Evolutionary conservation across 371 early-diverging fungal species (phyloP).

Genomic region (Mucor racemosus): DNA sequence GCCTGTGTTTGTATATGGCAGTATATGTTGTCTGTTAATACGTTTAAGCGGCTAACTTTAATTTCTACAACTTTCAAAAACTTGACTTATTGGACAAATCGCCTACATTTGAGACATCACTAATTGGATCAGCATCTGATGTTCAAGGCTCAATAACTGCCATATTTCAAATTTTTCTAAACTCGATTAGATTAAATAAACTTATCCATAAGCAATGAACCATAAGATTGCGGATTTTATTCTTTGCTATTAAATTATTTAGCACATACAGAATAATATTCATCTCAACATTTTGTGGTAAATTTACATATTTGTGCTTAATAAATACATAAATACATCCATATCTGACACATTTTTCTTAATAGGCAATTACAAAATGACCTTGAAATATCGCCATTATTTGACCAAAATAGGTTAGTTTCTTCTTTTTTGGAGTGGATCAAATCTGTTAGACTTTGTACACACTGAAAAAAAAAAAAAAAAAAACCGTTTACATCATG

Average conservation of each 20-base stretch:
- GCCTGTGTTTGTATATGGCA: too few relatives aligned
- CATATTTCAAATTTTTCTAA: background rate
- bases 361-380: background rate
- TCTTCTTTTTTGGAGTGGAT: background rate
- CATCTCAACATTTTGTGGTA: too few relatives aligned
- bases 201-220: background rate
- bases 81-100: background rate
- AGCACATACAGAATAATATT: too few relatives aligned
- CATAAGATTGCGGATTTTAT: too few relatives aligned
- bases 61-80: too few relatives aligned
- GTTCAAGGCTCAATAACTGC: background rate
- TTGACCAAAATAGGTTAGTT: slow-evolving; percentile 4
- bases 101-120: background rate
- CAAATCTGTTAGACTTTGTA: slow-evolving; percentile 2
- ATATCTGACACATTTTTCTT: slow-evolving; percentile 2
- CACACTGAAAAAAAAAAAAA: background rate
- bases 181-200: background rate
- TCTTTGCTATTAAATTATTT: too few relatives aligned
- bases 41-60: too few relatives aligned
- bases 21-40: too few relatives aligned
- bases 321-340: background rate
- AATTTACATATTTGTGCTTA: too few relatives aligned
- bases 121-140: background rate
- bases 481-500: background rate
- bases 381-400: slow-evolving; percentile 3